Percentiles rank a stretch among this genome's conserved stretches.
Conservation (phyloP, 768 basidiomycete genomes). For the Termitomyces sp. region DNA sequence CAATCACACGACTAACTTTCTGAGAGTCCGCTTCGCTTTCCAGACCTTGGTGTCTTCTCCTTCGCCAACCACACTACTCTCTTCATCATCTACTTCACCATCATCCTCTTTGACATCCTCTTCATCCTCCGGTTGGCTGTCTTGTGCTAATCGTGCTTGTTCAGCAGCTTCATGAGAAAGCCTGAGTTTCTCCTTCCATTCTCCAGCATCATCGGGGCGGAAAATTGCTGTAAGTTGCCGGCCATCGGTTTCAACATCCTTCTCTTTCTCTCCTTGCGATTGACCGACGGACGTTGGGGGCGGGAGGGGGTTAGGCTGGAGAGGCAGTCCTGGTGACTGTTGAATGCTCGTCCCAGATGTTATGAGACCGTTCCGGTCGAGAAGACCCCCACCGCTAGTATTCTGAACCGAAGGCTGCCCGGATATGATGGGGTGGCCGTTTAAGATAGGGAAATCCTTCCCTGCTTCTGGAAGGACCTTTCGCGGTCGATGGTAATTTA, state of each 20-base stretch:
- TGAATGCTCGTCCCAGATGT: constrained; percentile 38
- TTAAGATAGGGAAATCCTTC: constrained; percentile 68
- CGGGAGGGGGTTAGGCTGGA: constrained; percentile 32
- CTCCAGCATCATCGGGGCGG: constrained; percentile 78
- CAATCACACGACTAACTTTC: constrained; percentile 64
- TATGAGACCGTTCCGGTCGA: constrained; percentile 51
- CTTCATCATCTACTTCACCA: constrained; percentile 69
- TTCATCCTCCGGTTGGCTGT: constrained; percentile 27
- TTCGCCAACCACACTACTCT: constrained; percentile 61
- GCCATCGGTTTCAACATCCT: constrained; percentile 44
- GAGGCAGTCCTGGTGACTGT: constrained; percentile 16
- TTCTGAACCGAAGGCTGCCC: constrained; percentile 49
- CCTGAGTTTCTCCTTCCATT: constrained; percentile 82
- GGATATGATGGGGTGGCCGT: constrained; percentile 54
- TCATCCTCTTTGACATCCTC: constrained; percentile 42
- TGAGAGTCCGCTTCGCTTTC: constrained; percentile 82
- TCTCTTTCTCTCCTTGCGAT: constrained; percentile 36
- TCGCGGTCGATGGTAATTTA: constrained; percentile 74
- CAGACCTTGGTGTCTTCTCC: constrained; percentile 73
- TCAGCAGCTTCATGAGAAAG: constrained; percentile 61
- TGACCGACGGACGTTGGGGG: constrained; percentile 24
- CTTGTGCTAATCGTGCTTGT: constrained; percentile 41
- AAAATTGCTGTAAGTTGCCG: constrained; percentile 78
- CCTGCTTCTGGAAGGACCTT: constrained; percentile 74
- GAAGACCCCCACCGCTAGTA: constrained; percentile 37